Evolutionary conservation across 495 filamentous ascomycete species (phyloP).

Genomic region (Neurospora africana): DNA sequence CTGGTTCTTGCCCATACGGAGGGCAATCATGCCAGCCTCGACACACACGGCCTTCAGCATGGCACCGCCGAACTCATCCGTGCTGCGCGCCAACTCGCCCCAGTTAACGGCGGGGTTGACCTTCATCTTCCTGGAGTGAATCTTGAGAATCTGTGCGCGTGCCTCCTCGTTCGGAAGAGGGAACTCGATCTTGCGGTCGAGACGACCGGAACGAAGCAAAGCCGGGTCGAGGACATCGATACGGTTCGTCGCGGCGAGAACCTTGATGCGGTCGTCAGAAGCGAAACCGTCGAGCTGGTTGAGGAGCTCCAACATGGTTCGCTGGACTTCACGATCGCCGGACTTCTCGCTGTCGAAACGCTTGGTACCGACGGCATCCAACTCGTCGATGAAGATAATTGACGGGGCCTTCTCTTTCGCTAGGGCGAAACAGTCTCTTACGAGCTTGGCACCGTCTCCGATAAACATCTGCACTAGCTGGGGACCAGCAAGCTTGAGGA

Average conservation of each 20-base stretch:
- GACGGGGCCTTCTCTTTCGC: constrained; percentile 97
- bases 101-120: constrained; percentile 92
- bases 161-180: constrained; percentile 98
- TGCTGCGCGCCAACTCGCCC: constrained; percentile 87
- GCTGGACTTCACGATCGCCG: constrained; percentile 94
- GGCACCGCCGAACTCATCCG: constrained; percentile 98
- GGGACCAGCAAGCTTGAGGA: constrained; percentile 95
- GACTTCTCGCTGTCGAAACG: constrained; percentile 99
- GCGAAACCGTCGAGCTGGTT: constrained; percentile 99
- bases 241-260: constrained; percentile 94
- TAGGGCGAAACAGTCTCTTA: constrained; percentile 92
- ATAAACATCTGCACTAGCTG: constrained; percentile 99
- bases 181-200: constrained; percentile 99
- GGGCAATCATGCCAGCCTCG: constrained; percentile 97
- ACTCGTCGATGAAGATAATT: constrained; percentile 99
- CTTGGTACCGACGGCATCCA: constrained; percentile 95
- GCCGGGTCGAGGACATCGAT: constrained; percentile 96
- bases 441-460: constrained; percentile 94
- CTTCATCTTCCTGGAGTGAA: constrained; percentile 97
- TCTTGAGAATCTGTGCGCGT: constrained; percentile 90
- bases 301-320: constrained; percentile 97
- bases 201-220: constrained; percentile 81
- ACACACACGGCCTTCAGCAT: constrained; percentile 98
- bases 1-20: constrained; percentile 84
- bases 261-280: constrained; percentile 98